Conservation (phyloP, 805 yeast species). For the Metschnikowia arizonensis region DNA sequence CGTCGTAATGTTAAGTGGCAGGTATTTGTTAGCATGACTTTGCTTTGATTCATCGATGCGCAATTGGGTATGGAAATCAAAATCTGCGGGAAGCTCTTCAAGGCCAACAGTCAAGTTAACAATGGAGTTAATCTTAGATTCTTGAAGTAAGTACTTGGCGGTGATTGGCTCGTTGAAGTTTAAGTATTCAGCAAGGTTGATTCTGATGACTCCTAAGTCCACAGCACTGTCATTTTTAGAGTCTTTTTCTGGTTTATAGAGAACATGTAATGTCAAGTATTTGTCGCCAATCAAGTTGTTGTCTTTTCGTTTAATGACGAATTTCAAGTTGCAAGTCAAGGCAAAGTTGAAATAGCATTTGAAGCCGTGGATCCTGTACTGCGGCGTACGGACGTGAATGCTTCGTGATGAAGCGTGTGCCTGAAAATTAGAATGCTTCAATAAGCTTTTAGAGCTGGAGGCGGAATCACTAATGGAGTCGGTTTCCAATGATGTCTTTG, state of each 20-base stretch:
- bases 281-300: constrained; percentile 42
- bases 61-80: constrained; percentile 41
- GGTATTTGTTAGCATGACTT: constrained; percentile 2
- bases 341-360: constrained; percentile 36
- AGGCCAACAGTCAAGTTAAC: constrained; percentile 56
- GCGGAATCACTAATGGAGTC: background rate
- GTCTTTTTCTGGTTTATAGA: constrained; percentile 30
- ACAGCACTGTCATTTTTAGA: constrained; percentile 25
- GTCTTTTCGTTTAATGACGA: constrained; percentile 37
- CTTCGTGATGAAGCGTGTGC: constrained; percentile 18
- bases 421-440: constrained; percentile 1
- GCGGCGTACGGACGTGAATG: constrained; percentile 29
- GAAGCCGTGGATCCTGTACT: constrained; percentile 35
- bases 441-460: background rate
- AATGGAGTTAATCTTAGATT: constrained; percentile 83
- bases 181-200: constrained; percentile 72
- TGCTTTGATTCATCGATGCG: constrained; percentile 29
- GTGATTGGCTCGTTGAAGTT: constrained; percentile 48
- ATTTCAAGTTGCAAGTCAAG: constrained; percentile 34
- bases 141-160: constrained; percentile 64
- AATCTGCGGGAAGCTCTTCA: constrained; percentile 36
- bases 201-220: constrained; percentile 58
- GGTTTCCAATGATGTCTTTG: background rate
- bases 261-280: constrained; percentile 36
- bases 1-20: constrained; percentile 6